A percentile compares a stretch with the other conserved stretches of the same genome.
These are phyloP conservation scores for Erysimum cheiranthoides DNA, from an alignment of 345 rosid genomes.

Conservation along the genomic window DNA sequence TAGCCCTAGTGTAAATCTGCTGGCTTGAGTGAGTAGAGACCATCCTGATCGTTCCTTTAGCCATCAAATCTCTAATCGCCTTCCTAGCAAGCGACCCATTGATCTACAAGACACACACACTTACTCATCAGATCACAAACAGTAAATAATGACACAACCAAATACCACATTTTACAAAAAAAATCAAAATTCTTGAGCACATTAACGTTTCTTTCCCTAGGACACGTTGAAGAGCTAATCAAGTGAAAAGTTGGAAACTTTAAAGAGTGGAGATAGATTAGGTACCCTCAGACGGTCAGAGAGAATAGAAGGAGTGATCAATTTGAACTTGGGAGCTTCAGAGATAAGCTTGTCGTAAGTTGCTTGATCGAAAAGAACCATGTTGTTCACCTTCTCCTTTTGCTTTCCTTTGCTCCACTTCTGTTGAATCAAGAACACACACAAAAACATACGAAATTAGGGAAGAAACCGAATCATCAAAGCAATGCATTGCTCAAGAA, in stretches of 20 bases:
- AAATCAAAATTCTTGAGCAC: not conserved
- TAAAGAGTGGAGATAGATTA: not conserved
- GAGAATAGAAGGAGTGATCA: constrained; percentile 53
- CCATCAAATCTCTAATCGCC: constrained; percentile 73
- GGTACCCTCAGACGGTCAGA: constrained; percentile 53
- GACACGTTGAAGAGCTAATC: not conserved
- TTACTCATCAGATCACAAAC: not conserved
- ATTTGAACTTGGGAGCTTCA: constrained; percentile 59
- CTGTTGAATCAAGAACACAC: constrained; percentile 37
- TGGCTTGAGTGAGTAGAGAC: constrained; percentile 65
- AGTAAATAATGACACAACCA: not conserved
- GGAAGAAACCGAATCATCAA: not conserved
- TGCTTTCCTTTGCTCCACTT: constrained; percentile 67
- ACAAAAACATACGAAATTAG: too few relatives aligned
- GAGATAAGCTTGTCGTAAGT: constrained; percentile 57
- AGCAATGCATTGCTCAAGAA: not conserved
- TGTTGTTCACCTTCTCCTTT: constrained; percentile 68
- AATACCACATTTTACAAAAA: not conserved
- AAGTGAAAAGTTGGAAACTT: constrained; percentile 2
- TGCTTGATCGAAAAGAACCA: constrained; percentile 59
- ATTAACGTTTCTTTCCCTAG: too few relatives aligned
- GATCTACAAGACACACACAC: constrained; percentile 39
- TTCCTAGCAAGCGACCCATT: constrained; percentile 64
- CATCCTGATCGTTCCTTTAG: constrained; percentile 67
- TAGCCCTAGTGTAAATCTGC: constrained; percentile 71